Evolutionary conservation across 192 early-diverging fungal genomes (phyloP).

Genomic region (Coemansia sp.): DNA sequence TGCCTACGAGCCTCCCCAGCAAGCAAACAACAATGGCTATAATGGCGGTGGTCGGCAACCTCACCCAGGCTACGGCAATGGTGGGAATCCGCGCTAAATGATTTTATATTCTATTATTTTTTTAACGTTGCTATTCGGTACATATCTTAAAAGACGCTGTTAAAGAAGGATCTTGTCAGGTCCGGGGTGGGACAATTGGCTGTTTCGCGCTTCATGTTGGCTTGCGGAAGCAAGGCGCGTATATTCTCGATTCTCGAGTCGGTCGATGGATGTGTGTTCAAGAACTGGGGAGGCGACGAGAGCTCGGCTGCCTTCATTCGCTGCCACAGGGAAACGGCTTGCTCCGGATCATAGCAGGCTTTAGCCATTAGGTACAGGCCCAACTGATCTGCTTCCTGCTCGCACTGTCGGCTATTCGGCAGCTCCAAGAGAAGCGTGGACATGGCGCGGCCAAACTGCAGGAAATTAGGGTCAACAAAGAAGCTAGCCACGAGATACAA

Average conservation of each 20-base stretch:
- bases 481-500: constrained; percentile 63
- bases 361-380: constrained; percentile 86
- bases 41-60: neutral
- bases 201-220: constrained; percentile 39
- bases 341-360: constrained; percentile 89
- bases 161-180: constrained; percentile 25
- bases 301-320: constrained; percentile 69
- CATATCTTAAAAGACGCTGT: neutral
- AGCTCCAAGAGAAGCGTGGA: constrained; percentile 74
- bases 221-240: constrained; percentile 47
- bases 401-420: constrained; percentile 87
- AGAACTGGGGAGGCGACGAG: constrained; percentile 61
- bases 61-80: constrained; percentile 7
- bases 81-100: neutral
- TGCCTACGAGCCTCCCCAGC: neutral
- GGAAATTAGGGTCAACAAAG: constrained; percentile 67
- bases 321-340: constrained; percentile 82
- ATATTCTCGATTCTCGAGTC: constrained; percentile 68
- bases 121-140: neutral
- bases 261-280: constrained; percentile 86
- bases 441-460: constrained; percentile 63
- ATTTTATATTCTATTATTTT: neutral
- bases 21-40: neutral
- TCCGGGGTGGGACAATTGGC: constrained; percentile 39
- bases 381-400: constrained; percentile 93